Evolutionary conservation across 2,329 filamentous ascomycete genomes (phyloP), one percentile per base, ranked within the genome.

Genomic region (Aspergillus amoenus): DNA sequence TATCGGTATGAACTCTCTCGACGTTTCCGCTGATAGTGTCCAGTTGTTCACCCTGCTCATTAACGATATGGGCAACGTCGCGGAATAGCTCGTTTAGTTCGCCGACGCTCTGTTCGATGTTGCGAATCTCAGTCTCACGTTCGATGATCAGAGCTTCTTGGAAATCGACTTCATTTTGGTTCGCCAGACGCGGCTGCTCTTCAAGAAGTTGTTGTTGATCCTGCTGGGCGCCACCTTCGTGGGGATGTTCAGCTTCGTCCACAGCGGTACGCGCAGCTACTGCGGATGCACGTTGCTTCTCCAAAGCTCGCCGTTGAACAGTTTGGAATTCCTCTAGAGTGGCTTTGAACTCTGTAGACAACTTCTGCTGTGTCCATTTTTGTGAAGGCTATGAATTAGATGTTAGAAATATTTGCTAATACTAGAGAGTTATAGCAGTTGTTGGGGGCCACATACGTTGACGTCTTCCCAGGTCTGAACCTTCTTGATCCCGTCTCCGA

Each of bases 61-160:
- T 86, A 50, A 99, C 93, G 74, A 99, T 97, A 74, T 96, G 92
- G 46, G 93, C 94, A n/a, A 99, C 92, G 78, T 99, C 93, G 61
- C 93, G 84, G 81, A 99, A 99, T 43, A 99, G 83, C 70, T 97
- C 94, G 68, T 99, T 99, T 61, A 99, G 80, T 69, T 99, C 94
- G 55, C 90, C 90, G 6, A 99, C 94, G 55, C 90, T 92, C 75
- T 97, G 93, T 78, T 97, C 94, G 68, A 99, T 99, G 72, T 96
- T 95, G 61, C 93, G 88, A 64, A 99, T 99, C 79, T 99, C 94
- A 56, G 91, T 87, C 75, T 99, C 94, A 53, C 95, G 92, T 81
- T 99, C 93, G 60, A 95, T 88, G 70, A 99, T 99, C 57, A 99
- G 81, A 15, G 89, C 88, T 66, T 99, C 94, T 71, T 99, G 94